Base-by-base conservation (phyloP, 352 stramenopile species). In the Phytopythium ostracodes region DNA sequence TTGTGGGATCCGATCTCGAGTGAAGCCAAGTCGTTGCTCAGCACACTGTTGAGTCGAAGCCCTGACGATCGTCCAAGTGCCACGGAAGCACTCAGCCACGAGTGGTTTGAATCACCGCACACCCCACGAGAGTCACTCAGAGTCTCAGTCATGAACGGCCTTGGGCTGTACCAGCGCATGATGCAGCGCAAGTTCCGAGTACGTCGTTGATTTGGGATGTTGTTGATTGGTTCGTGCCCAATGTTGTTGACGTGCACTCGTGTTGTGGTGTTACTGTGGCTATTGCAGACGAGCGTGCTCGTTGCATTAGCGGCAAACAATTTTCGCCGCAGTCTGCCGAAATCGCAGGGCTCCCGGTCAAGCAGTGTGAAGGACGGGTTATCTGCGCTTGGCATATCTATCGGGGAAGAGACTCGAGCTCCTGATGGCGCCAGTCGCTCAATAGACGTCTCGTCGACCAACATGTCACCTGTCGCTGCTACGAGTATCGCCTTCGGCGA, bases 181-280 rank as follows among this genome's bases (percentile, higher is more conserved):
- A 91, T 91, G 81, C 74, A 72, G 27, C 76, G 73, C 46, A 88
- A 88, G 59, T 91, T 91, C 52, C 69, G 81, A 29, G 77, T 87
- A 68, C 29, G 75, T 67, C 3, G 33, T 12, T 0, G 25, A n/a
- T 44, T 56, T 53, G 40, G 31, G 17, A 20, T 46, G 27, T 15
- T 36, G 55, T 1, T 31, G 2, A 20, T 27, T 7, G 29, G 24
- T 57, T 65, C 12, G n/a, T 56, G 1, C 20, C 4, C 42, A 14
- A 0, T 46, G 43, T 38, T 47, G 8, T 12, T 46, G 24, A 10
- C 10, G 43, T 47, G 31, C 10, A 42, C 5, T 52, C 6, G 3
- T 40, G 24, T n/a, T n/a, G 20, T 31, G 38, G 3, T 56, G 38
- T 25, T 22, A 36, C 17, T 5, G 56, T 25, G 14, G 38, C 27